Conservation (phyloP, 805 yeast genomes). For the Dipodascus geniculatus region DNA sequence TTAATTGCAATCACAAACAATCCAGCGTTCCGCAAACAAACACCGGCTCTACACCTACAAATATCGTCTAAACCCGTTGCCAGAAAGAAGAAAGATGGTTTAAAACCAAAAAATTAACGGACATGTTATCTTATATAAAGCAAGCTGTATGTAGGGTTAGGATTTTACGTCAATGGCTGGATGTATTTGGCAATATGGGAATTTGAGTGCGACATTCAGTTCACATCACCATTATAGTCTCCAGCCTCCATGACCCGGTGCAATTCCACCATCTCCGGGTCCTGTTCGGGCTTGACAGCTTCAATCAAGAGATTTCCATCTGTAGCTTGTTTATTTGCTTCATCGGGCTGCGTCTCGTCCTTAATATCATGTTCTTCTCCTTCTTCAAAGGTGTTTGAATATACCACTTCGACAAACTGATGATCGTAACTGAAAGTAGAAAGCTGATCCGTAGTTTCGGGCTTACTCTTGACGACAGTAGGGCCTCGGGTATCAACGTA, state of each 20-base stretch:
- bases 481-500: conserved; percentile 44
- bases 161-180: neutral
- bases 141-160: neutral
- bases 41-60: too few relatives aligned
- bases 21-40: too few relatives aligned
- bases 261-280: neutral
- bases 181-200: neutral
- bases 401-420: neutral
- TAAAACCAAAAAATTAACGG: neutral
- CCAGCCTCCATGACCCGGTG: neutral
- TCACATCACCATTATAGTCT: neutral
- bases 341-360: conserved; percentile 2
- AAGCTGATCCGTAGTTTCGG: neutral
- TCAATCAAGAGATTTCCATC: neutral
- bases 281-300: neutral
- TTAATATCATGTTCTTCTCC: neutral
- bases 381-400: conserved; percentile 1
- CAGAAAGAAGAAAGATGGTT: too few relatives aligned
- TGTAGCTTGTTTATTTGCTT: neutral
- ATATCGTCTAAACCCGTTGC: too few relatives aligned
- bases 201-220: neutral
- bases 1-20: too few relatives aligned
- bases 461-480: conserved; percentile 23
- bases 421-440: neutral
- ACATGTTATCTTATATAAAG: neutral